A percentile compares a stretch with the other conserved stretches of the same genome.
Evolutionary conservation across 1,139 yeast species (phyloP).

Genomic region (Torulaspora globosa): DNA sequence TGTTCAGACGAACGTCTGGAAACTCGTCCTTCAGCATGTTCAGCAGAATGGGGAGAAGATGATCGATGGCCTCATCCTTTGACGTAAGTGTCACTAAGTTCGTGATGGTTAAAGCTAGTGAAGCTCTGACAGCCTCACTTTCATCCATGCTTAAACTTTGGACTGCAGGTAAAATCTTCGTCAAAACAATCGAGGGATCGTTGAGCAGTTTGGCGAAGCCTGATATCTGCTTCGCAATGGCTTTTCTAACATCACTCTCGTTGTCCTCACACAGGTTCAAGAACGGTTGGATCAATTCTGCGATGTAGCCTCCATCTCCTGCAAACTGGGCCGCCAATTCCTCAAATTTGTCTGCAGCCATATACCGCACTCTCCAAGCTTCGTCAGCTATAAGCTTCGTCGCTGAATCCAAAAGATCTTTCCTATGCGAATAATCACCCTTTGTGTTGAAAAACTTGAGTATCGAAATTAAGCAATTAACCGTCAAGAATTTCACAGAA

Average conservation of each 20-base stretch:
- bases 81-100: constrained; percentile 84
- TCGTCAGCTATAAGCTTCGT: constrained; percentile 76
- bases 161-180: constrained; percentile 77
- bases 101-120: constrained; percentile 84
- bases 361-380: constrained; percentile 97
- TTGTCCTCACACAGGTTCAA: constrained; percentile 78
- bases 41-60: constrained; percentile 80
- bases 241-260: constrained; percentile 96
- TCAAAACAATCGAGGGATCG: constrained; percentile 48
- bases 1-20: constrained; percentile 93
- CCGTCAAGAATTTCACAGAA: constrained; percentile 85
- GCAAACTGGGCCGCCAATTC: constrained; percentile 65
- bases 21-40: constrained; percentile 95
- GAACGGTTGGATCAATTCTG: constrained; percentile 55
- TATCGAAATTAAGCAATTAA: constrained; percentile 77
- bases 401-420: constrained; percentile 57
- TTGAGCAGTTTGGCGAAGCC: constrained; percentile 61
- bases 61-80: constrained; percentile 77
- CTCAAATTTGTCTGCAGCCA: constrained; percentile 91
- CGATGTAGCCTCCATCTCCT: constrained; percentile 44
- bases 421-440: constrained; percentile 54
- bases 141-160: constrained; percentile 84
- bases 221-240: constrained; percentile 88
- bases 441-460: constrained; percentile 58
- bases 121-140: constrained; percentile 88